A percentile compares a stretch with the other conserved stretches of the same genome.
phyloP scores from a whole-genome alignment of 2,329 filamentous ascomycete species.

The Zasmidium cellare region DNA sequence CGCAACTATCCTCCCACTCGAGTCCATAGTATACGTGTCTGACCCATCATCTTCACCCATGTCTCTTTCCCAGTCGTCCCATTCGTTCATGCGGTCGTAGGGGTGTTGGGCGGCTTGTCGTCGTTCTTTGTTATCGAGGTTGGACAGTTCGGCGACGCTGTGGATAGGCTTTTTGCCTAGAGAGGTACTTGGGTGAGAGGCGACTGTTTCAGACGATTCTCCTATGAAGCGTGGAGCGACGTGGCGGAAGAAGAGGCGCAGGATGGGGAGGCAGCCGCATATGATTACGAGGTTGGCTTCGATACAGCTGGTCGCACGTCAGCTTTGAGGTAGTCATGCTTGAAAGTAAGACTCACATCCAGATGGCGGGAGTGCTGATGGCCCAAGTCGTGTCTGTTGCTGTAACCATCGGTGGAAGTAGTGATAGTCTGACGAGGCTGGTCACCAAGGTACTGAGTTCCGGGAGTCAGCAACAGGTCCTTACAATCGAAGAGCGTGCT shows the following conservation, averaged over 20 bases:
- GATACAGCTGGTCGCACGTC: conserved; percentile 4
- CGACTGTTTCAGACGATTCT: conserved; percentile 7
- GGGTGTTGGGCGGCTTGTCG: background rate
- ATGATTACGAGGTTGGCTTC: conserved; percentile 21
- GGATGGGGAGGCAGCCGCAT: conserved; percentile 17
- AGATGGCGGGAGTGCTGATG: conserved; percentile 14
- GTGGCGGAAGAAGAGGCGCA: conserved; percentile 19
- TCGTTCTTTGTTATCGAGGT: conserved; percentile 10
- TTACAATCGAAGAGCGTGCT: background rate
- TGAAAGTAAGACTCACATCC: conserved; percentile 7
- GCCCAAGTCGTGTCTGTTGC: conserved; percentile 13
- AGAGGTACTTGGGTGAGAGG: conserved; percentile 1
- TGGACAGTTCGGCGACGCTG: conserved; percentile 16
- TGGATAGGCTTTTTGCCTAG: conserved; percentile 1
- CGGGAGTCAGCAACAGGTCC: background rate
- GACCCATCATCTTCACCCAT: conserved; percentile 11
- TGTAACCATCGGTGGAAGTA: conserved; percentile 15
- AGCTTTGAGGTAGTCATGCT: background rate
- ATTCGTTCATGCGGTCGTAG: conserved; percentile 14
- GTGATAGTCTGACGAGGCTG: conserved; percentile 14
- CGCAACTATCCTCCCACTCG: conserved; percentile 8
- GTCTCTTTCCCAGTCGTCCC: conserved; percentile 10
- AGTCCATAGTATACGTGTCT: conserved; percentile 14
- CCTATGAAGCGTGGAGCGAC: conserved; percentile 18
- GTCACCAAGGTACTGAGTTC: conserved; percentile 13